These are phyloP conservation scores for Salvia rosmarinus DNA, from an alignment of 257 asterid genomes.

Conservation along the genomic window DNA sequence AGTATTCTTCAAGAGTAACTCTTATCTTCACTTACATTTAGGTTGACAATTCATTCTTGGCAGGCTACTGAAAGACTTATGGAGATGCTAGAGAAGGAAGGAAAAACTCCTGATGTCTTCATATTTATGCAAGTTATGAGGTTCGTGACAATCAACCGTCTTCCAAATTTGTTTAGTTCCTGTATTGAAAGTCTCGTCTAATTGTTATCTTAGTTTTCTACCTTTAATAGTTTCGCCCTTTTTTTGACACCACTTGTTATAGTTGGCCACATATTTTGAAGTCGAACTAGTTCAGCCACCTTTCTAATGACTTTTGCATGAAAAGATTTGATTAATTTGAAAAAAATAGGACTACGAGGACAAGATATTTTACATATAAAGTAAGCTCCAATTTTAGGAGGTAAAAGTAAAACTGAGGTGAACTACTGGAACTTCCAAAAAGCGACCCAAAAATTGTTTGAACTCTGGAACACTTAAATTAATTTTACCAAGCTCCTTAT, in stretches of 20 bases:
- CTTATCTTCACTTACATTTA: constrained; percentile 31
- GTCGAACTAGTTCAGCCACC: constrained; percentile 13
- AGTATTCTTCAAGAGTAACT: constrained; percentile 15
- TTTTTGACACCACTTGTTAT: not conserved
- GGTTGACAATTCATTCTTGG: constrained; percentile 35
- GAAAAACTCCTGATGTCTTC: constrained; percentile 67
- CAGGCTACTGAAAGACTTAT: constrained; percentile 78
- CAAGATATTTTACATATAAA: constrained; percentile 8
- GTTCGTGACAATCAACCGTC: constrained; percentile 39
- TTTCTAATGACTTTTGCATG: constrained; percentile 8
- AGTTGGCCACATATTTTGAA: constrained; percentile 10
- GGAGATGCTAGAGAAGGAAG: constrained; percentile 79
- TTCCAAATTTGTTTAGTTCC: not conserved
- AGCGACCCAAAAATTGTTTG: too few relatives aligned
- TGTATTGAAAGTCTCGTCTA: constrained; percentile 1
- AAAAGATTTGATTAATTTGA: not conserved
- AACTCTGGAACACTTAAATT: constrained; percentile 16
- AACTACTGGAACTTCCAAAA: too few relatives aligned
- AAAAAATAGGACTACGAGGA: constrained; percentile 2
- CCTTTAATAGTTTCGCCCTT: constrained; percentile 10
- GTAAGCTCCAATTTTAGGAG: constrained; percentile 3
- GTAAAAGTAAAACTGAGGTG: not conserved
- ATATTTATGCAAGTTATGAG: constrained; percentile 79
- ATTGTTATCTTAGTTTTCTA: constrained; percentile 10
- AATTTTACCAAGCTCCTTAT: constrained; percentile 10